A percentile compares a stretch with the other conserved stretches of the same genome.
Conservation (phyloP, 352 stramenopile species). For the Phytophthora syringae region DNA sequence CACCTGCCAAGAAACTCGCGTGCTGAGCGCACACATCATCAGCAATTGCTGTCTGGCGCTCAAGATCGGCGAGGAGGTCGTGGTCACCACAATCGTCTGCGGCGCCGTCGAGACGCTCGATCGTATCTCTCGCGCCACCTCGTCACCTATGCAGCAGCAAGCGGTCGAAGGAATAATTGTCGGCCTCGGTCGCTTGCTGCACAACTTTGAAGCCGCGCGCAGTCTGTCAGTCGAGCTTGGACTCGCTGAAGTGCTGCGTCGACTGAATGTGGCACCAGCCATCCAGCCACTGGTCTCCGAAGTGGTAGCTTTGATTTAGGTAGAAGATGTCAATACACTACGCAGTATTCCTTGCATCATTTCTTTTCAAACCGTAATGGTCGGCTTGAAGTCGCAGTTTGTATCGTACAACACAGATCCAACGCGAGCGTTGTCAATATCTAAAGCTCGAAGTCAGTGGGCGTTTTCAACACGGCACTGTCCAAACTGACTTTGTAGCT, state of each 20-base stretch:
- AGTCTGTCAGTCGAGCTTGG: slow-evolving; percentile 69
- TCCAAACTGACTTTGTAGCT: too few relatives aligned
- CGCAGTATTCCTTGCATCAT: too few relatives aligned
- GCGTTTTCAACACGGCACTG: too few relatives aligned
- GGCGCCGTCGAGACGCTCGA: slow-evolving; percentile 76
- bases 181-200: slow-evolving; percentile 66
- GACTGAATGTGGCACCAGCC: slow-evolving; percentile 48
- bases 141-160: slow-evolving; percentile 40
- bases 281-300: slow-evolving; percentile 69
- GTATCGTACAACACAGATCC: too few relatives aligned
- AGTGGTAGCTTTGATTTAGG: slow-evolving; percentile 67
- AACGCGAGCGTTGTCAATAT: too few relatives aligned
- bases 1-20: slow-evolving; percentile 45
- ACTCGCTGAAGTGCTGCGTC: slow-evolving; percentile 66
- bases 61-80: slow-evolving; percentile 68
- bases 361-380: too few relatives aligned
- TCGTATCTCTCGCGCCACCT: slow-evolving; percentile 47
- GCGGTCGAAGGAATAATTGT: slow-evolving; percentile 70
- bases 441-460: too few relatives aligned
- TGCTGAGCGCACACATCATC: slow-evolving; percentile 67
- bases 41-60: slow-evolving; percentile 78
- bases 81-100: slow-evolving; percentile 76
- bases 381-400: too few relatives aligned
- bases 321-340: too few relatives aligned
- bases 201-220: slow-evolving; percentile 65